Evolutionary conservation across 352 stramenopile genomes (phyloP), one percentile per base, ranked within the genome.

Genomic region (Pythium angustatum): DNA sequence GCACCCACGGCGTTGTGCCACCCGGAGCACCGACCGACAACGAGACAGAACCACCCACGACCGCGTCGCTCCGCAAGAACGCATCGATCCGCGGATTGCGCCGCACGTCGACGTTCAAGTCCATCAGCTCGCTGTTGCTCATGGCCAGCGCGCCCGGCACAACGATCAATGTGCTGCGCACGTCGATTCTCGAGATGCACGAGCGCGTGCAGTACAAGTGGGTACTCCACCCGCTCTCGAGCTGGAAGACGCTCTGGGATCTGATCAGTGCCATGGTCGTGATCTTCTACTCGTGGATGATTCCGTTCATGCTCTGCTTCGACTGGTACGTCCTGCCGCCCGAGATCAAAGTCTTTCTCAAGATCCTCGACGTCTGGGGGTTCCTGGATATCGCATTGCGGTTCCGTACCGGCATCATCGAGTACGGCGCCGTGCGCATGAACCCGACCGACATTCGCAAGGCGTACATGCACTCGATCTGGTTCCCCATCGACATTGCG

Each of bases 271-370:
- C 78, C 0, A 3, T 72, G 19, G 60, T 79, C 15, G 81, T 90
- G n/a, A 66, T 88, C 26, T 87, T 81, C 68, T 90, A 90, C 70
- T 87, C 78, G 59, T 90, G 81, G 78, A 83, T 88, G 51, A 79
- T 87, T 31, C 78, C 81, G 9, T 85, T 88, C 64, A 83, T 87
- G 79, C 61, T 90, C 26, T 79, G 78, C 50, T 90, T 88, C 41
- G 77, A 87, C n/a, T 90, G 77, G 77, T 87, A 86, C 30, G 62
- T 52, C 28, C 26, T 45, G 0, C 59, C 66, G 1, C 12, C 48
- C 17, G 30, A 59, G 10, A 78, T 71, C 19, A 77, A 56, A 1
- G 53, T 73, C 14, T 67, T 86, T 21, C 71, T 88, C 65, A 75
- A 77, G 41, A 61, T 83, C 15, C 55, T 88, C 12, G 77, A 88